Evolutionary conservation across 257 asterid species (phyloP), one percentile per base, ranked within the genome.

Genomic region (Jaltomata sinuosa): DNA sequence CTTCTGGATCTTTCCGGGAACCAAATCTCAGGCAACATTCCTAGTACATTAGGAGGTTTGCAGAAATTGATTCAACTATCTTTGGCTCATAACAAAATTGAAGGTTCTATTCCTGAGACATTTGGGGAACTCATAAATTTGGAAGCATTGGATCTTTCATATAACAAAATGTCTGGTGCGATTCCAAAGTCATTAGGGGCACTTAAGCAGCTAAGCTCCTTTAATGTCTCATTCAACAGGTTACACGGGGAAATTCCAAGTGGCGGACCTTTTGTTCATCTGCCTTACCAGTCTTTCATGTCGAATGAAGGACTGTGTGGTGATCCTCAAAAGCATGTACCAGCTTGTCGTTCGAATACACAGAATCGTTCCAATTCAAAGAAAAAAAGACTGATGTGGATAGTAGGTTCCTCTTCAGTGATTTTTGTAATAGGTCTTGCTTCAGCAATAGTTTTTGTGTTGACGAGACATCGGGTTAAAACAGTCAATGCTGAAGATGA

Each of bases 81-180:
- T n/a, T 71, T 90, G 42, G 89, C 89, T 11, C 36, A 80, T 8
- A 90, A 90, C 21, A 27, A 19, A 25, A 77, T 90, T 32, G 21
- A 86, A 64, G 93, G 90, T 12, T 25, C 82, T 4, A 84, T 87
- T 82, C 91, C 91, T 4, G 88, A 65, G 1, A 84, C 88, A 31
- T 6, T 84, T 53, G 72, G 83, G n/a, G 59, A 65, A 5, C 71
- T 87, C 82, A 1, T 79, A 62, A 47, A 62, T 79, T 72, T 90
- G 74, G 85, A 83, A 40, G 9, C 38, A 1, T 59, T 90, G 42
- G 89, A 90, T 31, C 85, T 88, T 0, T 88, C 91, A 1, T 90
- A 49, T 31, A 90, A 90, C 85, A 80, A 87, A 18, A 84, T 90
- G 21, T 82, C 88, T 2, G 89, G 91, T 18, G 14, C 8, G 25